phyloP scores from a whole-genome alignment of 108 stramenopile genomes.

The Nitzschia sp. region DNA sequence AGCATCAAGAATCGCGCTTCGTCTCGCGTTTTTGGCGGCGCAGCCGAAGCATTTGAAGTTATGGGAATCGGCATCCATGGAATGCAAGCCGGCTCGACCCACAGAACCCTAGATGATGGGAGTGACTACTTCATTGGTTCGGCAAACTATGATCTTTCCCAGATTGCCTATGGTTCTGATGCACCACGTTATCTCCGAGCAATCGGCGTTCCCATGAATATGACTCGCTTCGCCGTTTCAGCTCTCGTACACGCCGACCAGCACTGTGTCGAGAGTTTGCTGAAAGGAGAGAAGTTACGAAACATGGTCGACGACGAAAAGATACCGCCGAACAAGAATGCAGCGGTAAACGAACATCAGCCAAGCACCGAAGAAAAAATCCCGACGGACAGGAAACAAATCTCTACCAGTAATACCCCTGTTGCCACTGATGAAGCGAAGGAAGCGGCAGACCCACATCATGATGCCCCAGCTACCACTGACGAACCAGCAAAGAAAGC shows the following conservation, averaged over 20 bases:
- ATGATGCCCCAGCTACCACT: too few relatives aligned
- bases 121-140: slow-evolving; percentile 73
- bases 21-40: slow-evolving; percentile 4
- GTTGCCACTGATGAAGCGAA: too few relatives aligned
- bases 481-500: too few relatives aligned
- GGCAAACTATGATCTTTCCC: slow-evolving; percentile 59
- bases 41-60: slow-evolving; percentile 19
- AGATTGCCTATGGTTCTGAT: slow-evolving; percentile 73
- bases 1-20: slow-evolving; percentile 9
- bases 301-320: slow-evolving; percentile 3
- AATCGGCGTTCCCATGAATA: slow-evolving; percentile 73
- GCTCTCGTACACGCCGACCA: slow-evolving; percentile 70
- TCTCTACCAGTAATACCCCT: too few relatives aligned
- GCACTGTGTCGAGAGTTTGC: slow-evolving; percentile 39
- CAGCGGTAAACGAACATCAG: too few relatives aligned
- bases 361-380: too few relatives aligned
- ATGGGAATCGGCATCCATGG: slow-evolving; percentile 44
- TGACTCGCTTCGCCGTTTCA: slow-evolving; percentile 71
- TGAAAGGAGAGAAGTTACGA: slow-evolving; percentile 28
- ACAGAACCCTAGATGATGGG: slow-evolving; percentile 65
- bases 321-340: neutral
- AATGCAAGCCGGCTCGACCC: slow-evolving; percentile 56
- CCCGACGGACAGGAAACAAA: too few relatives aligned
- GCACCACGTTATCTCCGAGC: slow-evolving; percentile 77
- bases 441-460: too few relatives aligned